A percentile compares a stretch with the other conserved stretches of the same genome.
Evolutionary conservation across 129 eudicot genomes (phyloP).

Genomic region (Calendula officinalis): DNA sequence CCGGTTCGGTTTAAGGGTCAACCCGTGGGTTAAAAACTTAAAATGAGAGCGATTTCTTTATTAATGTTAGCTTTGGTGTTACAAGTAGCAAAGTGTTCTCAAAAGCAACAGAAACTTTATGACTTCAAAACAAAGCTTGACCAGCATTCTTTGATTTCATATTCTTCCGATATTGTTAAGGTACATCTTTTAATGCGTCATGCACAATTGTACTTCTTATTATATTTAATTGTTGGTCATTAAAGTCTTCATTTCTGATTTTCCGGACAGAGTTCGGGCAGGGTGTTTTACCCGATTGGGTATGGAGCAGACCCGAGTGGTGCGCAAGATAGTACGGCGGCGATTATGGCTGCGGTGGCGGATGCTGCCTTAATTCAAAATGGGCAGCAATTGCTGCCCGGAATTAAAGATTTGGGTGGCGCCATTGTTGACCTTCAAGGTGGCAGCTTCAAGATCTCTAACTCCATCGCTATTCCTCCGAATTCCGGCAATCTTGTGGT

Average conservation of each 20-base stretch:
- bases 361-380: conserved; percentile 42
- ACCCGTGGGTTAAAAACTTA: background rate
- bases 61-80: conserved; percentile 2
- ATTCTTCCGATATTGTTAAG: conserved; percentile 30
- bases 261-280: conserved; percentile 40
- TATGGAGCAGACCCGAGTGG: conserved; percentile 72
- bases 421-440: conserved; percentile 66
- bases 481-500: conserved; percentile 69
- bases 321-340: conserved; percentile 56
- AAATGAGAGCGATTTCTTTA: conserved; percentile 33
- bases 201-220: background rate
- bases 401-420: conserved; percentile 65
- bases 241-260: background rate
- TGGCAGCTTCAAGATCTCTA: conserved; percentile 49
- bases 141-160: conserved; percentile 28
- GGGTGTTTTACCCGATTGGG: conserved; percentile 66
- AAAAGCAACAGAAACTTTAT: conserved; percentile 36
- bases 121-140: conserved; percentile 47
- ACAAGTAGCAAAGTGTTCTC: conserved; percentile 29
- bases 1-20: background rate
- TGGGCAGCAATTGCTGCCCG: conserved; percentile 58
- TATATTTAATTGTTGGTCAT: background rate
- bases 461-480: conserved; percentile 48
- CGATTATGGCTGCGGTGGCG: conserved; percentile 42
- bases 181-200: background rate